Evolutionary conservation across 805 yeast genomes (phyloP), one percentile per base, ranked within the genome.

Genomic region (Ogataea glucozyma): DNA sequence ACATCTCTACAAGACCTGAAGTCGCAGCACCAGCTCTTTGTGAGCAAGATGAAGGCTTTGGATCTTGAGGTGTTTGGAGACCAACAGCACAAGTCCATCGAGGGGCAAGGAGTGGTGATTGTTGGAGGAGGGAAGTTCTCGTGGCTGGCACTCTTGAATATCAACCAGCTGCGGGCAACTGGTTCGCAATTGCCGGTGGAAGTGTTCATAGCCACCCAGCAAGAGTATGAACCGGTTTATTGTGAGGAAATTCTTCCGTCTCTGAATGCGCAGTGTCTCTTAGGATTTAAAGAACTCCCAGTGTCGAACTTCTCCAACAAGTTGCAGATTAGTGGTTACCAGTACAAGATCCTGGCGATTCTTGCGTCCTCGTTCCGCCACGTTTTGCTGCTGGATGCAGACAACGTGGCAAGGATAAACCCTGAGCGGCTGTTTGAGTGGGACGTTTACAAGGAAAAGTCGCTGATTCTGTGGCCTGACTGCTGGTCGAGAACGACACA

Each of bases 401-500:
- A 77, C 54, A 70, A 76, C 51, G 67, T 72, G 52, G 78, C 76
- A 3, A 58, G 70, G 12, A 54, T 48, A 29, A 63, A 67, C 52
- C 61, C 72, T 13, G 79, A 76, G 40, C 62, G 64, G 38, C 64
- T 82, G 31, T 75, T 81, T 41, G 58, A 60, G 2, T 70, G 77
- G 24, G 57, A 66, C 10, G 63, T 69, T 6, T 81, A 65, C 61
- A 52, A 58, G 33, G 61, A 71, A 8, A 62, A 63, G 13, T 74
- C 77, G 0, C 56, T 81, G 41, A 65, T 81, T 8, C 45, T 79
- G 7, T 81, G 88, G 87, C 88, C 88, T 3, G 87, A 81, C 61
- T 76, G 77, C 26, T 81, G 88, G 88, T 71, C 81, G 2, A 68
- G 88, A 59, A 79, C 86, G 4, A 80, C 86, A 7, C 71, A 76